Evolutionary conservation across 1,284 basidiomycete genomes (phyloP), one percentile per base, ranked within the genome.

Genomic region (Microbotryum intermedium): DNA sequence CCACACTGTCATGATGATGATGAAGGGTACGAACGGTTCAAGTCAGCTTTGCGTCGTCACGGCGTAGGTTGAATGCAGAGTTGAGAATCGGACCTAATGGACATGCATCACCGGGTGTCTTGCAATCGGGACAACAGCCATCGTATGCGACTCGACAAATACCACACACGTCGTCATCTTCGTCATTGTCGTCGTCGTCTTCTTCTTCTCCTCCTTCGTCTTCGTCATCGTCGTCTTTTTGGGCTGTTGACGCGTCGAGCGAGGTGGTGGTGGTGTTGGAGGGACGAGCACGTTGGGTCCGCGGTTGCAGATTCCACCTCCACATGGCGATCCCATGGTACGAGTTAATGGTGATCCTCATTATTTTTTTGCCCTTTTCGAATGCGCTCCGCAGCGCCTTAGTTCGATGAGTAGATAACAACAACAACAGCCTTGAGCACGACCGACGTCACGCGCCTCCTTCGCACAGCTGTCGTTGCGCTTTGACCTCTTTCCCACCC

Each of bases 51-150:
- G 8, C 47, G 53, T 26, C 8, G 46, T 43, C 20, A 42, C 18
- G n/a, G 20, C 21, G 20, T 29, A 23, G n/a, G 30, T 23, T n/a
- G 26, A n/a, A 29, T 16, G 9, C 29, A 57, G 18, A 53, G 30
- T 8, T 6, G n/a, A 28, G 28, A 21, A 34, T 18, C 23, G 20
- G 48, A 23, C 10, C n/a, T 29, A 28, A 42, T 2, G 92, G 92
- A 78, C 92, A 95, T 70, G 93, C 90, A 68, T 95, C 92, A n/a
- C 92, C 92, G 0, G 92, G 92, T 70, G 92, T 83, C 75, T 91
- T 93, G 76, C 92, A 97, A 5, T 85, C 82, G 6, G 92, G 90
- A 76, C 92, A 95, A 69, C 89, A 92, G 0, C 86, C 88, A 73
- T 97, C 92, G 71, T 85, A 95, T 0, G 90, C 83, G 6, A 90